Base-by-base conservation (phyloP, 2,329 filamentous ascomycete genomes). In the Rachicladosporium sp. region DNA sequence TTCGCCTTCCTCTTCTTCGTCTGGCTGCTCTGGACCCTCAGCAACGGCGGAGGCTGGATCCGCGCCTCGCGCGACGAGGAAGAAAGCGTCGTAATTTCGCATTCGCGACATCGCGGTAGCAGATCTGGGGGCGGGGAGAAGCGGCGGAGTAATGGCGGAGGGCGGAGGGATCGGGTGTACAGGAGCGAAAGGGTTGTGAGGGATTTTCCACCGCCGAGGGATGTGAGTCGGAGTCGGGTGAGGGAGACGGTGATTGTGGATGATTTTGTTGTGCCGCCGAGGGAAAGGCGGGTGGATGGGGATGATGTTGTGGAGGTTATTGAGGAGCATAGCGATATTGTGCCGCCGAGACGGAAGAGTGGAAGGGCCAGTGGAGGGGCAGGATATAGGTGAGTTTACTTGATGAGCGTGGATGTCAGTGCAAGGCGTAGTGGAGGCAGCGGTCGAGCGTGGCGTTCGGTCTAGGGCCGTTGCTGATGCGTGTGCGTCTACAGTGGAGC, bases 261-360 rank as follows among this genome's bases (percentile, higher is more conserved):
- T 35, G 63, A 68, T 33, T 44, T 47, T 35, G 45, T 55, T 35
- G 23, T 27, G 23, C 23, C 23, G 8, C 43, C 50, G 33, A 43
- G 43, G 6, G 58, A 57, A 47, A 50, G 55, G 43, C 58, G 62
- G 43, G 67, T 69, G 10, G 64, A 63, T 33, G 61, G 65, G 31
- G 70, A 72, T 36, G 69, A 74, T 54, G 60, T 74, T n/a, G 66
- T 76, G 2, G 70, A 76, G 55, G 73, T 76, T 6, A 66, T 72
- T 43, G 73, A 77, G 55, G 73, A 76, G 55, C 63, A 69, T 40
- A 68, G 66, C 4, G 58, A 60, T 11, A 60, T 67, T 31, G 42
- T 52, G 47, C 61, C 57, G 35, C 57, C 60, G 35, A 53, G 52
- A 45, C 51, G 59, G 45, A 56, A 58, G 43, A 60, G 59, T 36